Evolutionary conservation across 2,329 filamentous ascomycete genomes (phyloP).

Genomic region (Lachnellula suecica): DNA sequence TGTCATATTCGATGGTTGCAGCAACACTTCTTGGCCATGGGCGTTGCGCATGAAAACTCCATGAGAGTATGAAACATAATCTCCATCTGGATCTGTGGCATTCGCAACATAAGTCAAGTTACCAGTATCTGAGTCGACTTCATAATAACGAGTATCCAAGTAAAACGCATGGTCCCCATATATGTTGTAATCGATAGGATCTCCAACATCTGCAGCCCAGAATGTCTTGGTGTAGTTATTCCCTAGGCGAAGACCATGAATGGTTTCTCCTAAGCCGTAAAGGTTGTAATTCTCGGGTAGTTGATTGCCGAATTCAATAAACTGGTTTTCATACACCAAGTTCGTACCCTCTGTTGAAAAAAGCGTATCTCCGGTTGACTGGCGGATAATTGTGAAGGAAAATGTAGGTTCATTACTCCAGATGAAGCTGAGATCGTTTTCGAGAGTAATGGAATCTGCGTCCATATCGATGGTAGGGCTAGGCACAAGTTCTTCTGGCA

Average conservation of each 20-base stretch:
- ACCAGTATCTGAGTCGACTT: conserved; percentile 47
- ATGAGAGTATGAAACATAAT: conserved; percentile 69
- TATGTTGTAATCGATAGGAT: conserved; percentile 54
- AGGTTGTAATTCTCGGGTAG: conserved; percentile 72
- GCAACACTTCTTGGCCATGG: conserved; percentile 72
- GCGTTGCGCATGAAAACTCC: conserved; percentile 77
- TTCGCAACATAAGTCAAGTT: conserved; percentile 53
- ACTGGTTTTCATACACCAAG: conserved; percentile 75
- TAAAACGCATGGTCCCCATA: conserved; percentile 81
- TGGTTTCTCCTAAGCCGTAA: conserved; percentile 73
- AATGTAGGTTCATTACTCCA: conserved; percentile 59
- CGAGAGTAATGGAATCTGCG: conserved; percentile 41
- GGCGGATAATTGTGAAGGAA: conserved; percentile 62
- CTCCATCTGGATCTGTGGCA: conserved; percentile 48
- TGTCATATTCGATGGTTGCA: conserved; percentile 63
- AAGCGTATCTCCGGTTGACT: conserved; percentile 60
- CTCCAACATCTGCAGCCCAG: conserved; percentile 67
- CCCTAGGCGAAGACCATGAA: conserved; percentile 69
- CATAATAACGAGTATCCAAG: conserved; percentile 75
- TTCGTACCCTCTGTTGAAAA: conserved; percentile 65
- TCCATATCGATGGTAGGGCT: conserved; percentile 37
- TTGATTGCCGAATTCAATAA: conserved; percentile 68
- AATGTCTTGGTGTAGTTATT: conserved; percentile 70
- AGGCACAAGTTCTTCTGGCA: conserved; percentile 60
- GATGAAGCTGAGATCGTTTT: conserved; percentile 54